Evolutionary conservation across 1,284 basidiomycete genomes (phyloP).

Genomic region (Tilletia indica): DNA sequence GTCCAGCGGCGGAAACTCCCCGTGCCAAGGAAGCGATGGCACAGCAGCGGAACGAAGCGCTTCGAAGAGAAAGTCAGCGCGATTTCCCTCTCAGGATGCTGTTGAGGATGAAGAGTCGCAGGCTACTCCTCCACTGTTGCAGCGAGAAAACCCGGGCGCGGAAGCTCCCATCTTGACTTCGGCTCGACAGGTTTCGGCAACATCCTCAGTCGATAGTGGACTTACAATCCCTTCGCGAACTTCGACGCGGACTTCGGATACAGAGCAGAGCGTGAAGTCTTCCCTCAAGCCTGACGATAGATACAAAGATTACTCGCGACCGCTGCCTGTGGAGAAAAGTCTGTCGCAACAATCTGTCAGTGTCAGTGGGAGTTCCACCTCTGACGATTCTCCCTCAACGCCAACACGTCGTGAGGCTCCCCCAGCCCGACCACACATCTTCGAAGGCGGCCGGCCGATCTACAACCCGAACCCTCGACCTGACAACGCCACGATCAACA

Average conservation of each 20-base stretch:
- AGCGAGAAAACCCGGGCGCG: neutral
- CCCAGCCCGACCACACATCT: slow-evolving; percentile 13
- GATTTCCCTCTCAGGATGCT: neutral
- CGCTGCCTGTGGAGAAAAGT: neutral
- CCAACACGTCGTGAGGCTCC: slow-evolving; percentile 1
- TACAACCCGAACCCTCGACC: slow-evolving; percentile 6
- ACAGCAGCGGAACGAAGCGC: neutral
- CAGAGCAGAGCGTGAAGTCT: neutral
- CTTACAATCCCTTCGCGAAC: neutral
- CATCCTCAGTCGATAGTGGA: neutral
- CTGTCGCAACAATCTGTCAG: neutral
- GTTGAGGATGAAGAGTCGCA: neutral
- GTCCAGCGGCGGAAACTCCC: neutral
- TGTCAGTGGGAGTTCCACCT: neutral
- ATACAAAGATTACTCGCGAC: neutral
- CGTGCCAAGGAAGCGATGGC: neutral
- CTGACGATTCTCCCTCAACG: neutral
- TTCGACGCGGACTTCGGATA: neutral
- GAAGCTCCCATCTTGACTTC: neutral
- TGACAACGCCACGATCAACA: neutral
- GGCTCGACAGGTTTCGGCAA: neutral
- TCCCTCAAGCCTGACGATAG: neutral
- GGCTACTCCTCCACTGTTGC: neutral
- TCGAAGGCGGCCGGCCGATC: slow-evolving; percentile 13
- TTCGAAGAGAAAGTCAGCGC: no score